Conservation (phyloP, 2,329 filamentous ascomycete species). For the Neofusicoccum laricinum region DNA sequence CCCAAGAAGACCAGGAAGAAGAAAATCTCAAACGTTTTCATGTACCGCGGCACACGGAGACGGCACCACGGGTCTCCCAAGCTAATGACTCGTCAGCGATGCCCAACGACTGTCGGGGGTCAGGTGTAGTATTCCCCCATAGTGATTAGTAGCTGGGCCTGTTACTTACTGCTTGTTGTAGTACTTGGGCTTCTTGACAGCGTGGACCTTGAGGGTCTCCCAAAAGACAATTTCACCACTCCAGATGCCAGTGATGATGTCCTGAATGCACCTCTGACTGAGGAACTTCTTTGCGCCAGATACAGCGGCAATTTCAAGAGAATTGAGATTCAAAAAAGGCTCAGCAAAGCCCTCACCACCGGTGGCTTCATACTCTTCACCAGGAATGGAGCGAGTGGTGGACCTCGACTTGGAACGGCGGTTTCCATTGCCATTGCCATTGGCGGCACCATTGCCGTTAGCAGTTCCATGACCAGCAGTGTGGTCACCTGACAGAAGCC, state of each 20-base stretch:
- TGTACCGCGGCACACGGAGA: slow-evolving; percentile 75
- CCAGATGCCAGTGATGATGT: slow-evolving; percentile 82
- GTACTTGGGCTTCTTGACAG: slow-evolving; percentile 71
- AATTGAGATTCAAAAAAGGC: slow-evolving; percentile 76
- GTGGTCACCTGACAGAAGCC: slow-evolving; percentile 13
- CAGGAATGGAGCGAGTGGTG: slow-evolving; percentile 26
- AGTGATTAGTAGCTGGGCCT: neutral
- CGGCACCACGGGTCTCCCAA: slow-evolving; percentile 65
- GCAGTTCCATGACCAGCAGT: slow-evolving; percentile 22
- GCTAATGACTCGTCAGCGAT: neutral
- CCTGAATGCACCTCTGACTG: slow-evolving; percentile 75
- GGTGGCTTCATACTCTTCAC: slow-evolving; percentile 27
- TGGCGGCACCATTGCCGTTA: slow-evolving; percentile 37
- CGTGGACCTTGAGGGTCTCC: slow-evolving; percentile 71
- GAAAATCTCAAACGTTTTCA: slow-evolving; percentile 78
- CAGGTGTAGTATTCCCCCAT: neutral
- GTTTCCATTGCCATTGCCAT: slow-evolving; percentile 19
- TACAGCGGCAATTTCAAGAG: slow-evolving; percentile 80
- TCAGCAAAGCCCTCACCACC: slow-evolving; percentile 62
- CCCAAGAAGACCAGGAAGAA: slow-evolving; percentile 76
- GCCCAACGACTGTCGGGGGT: neutral
- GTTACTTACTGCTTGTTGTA: slow-evolving; percentile 58
- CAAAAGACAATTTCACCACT: slow-evolving; percentile 84
- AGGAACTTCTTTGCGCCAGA: slow-evolving; percentile 82
- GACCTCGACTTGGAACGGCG: slow-evolving; percentile 35